Percentiles rank a stretch among this genome's conserved stretches.
Conservation (phyloP, 805 yeast genomes). For the Maudiozyma turicensis region DNA sequence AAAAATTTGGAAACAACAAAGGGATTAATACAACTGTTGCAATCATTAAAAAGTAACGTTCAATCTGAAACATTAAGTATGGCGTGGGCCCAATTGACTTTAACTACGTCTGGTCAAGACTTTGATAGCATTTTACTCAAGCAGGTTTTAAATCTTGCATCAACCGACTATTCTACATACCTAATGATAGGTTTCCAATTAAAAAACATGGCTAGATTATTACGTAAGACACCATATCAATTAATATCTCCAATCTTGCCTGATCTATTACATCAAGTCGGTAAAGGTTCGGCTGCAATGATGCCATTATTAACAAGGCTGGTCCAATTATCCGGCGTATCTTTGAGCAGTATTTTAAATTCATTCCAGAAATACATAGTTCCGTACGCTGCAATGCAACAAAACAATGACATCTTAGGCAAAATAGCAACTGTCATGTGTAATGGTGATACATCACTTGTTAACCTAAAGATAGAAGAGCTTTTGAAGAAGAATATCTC, state of each 20-base stretch:
- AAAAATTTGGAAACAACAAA: slow-evolving; percentile 37
- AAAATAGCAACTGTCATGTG: slow-evolving; percentile 26
- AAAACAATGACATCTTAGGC: slow-evolving; percentile 48
- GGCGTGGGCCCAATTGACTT: slow-evolving; percentile 58
- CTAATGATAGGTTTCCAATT: slow-evolving; percentile 62
- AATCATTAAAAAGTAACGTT: slow-evolving; percentile 29
- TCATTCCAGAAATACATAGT: slow-evolving; percentile 66
- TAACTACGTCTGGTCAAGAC: slow-evolving; percentile 55
- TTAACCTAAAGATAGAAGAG: slow-evolving; percentile 15
- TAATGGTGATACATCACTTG: slow-evolving; percentile 8
- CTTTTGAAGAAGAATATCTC: slow-evolving; percentile 24
- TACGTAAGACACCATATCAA: slow-evolving; percentile 63
- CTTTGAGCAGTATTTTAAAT: slow-evolving; percentile 49
- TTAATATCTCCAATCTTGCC: slow-evolving; percentile 73
- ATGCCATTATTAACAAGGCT: slow-evolving; percentile 49
- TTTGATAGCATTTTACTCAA: slow-evolving; percentile 57
- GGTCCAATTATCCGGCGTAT: slow-evolving; percentile 55
- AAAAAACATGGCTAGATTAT: slow-evolving; percentile 45
- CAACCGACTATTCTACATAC: slow-evolving; percentile 47
- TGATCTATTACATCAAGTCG: slow-evolving; percentile 52
- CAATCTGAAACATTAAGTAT: slow-evolving; percentile 50
- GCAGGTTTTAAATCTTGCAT: slow-evolving; percentile 57
- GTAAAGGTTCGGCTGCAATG: slow-evolving; percentile 41
- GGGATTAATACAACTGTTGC: slow-evolving; percentile 34
- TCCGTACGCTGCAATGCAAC: slow-evolving; percentile 63